Evolutionary conservation across 2,329 filamentous ascomycete genomes (phyloP).

Genomic region (Hypoxylon rubiginosum): DNA sequence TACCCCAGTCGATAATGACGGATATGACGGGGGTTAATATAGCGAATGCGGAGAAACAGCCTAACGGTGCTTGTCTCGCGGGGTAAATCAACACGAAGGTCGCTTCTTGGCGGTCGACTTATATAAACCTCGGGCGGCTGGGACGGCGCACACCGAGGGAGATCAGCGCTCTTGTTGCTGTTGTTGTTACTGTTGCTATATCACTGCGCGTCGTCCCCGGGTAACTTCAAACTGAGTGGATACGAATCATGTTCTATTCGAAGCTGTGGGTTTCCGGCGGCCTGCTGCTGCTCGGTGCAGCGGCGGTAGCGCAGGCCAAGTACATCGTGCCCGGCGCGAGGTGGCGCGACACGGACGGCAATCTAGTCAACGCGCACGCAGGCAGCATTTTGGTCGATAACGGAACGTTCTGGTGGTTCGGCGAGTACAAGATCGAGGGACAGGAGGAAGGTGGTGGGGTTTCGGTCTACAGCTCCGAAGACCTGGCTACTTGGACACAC

Average conservation of each 20-base stretch:
- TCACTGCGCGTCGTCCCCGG: neutral
- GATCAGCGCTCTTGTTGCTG: neutral
- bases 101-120: constrained; percentile 33
- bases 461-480: constrained; percentile 71
- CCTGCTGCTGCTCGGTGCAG: constrained; percentile 40
- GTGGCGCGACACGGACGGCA: constrained; percentile 72
- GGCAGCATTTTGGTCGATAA: constrained; percentile 67
- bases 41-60: constrained; percentile 48
- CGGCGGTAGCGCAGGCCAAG: constrained; percentile 54
- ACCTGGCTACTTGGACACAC: constrained; percentile 70
- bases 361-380: constrained; percentile 73
- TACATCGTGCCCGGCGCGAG: constrained; percentile 73
- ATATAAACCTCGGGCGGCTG: constrained; percentile 24
- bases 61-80: constrained; percentile 22
- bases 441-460: constrained; percentile 72
- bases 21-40: constrained; percentile 42
- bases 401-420: constrained; percentile 71
- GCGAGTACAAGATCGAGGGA: constrained; percentile 71
- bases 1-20: constrained; percentile 25
- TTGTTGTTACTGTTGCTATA: neutral
- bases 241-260: constrained; percentile 29
- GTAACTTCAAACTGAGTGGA: neutral
- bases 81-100: constrained; percentile 35
- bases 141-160: constrained; percentile 17
- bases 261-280: constrained; percentile 24